Conservation (phyloP, 768 basidiomycete species). For the Hortiboletus flavorubellus region DNA sequence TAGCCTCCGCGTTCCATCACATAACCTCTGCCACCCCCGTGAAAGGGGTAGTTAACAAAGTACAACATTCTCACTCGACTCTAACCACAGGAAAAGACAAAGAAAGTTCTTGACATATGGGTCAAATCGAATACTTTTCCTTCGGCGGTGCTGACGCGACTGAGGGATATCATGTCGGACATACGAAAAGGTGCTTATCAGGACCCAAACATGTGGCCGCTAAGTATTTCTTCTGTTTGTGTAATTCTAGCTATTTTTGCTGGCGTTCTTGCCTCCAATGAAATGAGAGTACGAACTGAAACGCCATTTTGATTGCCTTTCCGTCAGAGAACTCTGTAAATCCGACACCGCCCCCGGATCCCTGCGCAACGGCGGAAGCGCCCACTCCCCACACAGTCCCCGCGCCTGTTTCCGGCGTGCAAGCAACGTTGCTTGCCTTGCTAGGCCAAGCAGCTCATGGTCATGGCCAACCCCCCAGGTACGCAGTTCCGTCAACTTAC, state of each 20-base stretch:
- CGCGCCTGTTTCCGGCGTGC: slow-evolving; percentile 35
- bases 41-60: slow-evolving; percentile 41
- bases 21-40: slow-evolving; percentile 18
- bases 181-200: slow-evolving; percentile 87
- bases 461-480: slow-evolving; percentile 34
- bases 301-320: slow-evolving; percentile 49
- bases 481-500: slow-evolving; percentile 21
- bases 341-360: slow-evolving; percentile 36
- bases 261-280: slow-evolving; percentile 39
- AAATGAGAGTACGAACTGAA: slow-evolving; percentile 69
- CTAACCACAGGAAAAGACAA: slow-evolving; percentile 82
- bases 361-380: slow-evolving; percentile 36
- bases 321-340: slow-evolving; percentile 51
- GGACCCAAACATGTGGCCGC: slow-evolving; percentile 61
- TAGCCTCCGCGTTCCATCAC: slow-evolving; percentile 14
- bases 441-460: slow-evolving; percentile 61
- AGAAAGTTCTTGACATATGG: slow-evolving; percentile 99
- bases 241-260: slow-evolving; percentile 62
- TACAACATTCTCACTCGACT: slow-evolving; percentile 34
- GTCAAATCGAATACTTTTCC: slow-evolving; percentile 89
- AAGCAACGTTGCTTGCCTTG: slow-evolving; percentile 66
- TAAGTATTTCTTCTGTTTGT: slow-evolving; percentile 70
- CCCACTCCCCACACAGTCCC: slow-evolving; percentile 28
- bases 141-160: slow-evolving; percentile 62
- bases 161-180: slow-evolving; percentile 66